A percentile compares a stretch with the other conserved stretches of the same genome.
These are phyloP conservation scores for Chloris gayana DNA, from an alignment of 176 grass and related monocot species.

Conservation along the genomic window DNA sequence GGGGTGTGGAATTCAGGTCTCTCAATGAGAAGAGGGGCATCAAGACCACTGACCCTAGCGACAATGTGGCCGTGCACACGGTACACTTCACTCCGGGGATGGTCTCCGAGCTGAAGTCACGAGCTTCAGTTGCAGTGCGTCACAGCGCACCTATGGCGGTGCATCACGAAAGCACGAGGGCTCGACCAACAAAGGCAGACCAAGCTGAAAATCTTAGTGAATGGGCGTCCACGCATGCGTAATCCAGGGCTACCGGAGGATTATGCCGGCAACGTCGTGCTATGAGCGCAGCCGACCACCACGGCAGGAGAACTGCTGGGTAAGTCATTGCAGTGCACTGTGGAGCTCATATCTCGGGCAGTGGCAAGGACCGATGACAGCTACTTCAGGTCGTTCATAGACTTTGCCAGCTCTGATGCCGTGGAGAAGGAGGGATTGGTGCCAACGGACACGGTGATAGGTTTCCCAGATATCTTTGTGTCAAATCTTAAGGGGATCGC, in stretches of 20 bases:
- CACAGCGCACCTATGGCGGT: constrained; percentile 1
- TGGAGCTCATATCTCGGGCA: too few relatives aligned
- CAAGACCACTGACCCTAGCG: background rate
- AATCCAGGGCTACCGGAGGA: too few relatives aligned
- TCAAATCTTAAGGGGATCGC: background rate
- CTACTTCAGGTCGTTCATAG: background rate
- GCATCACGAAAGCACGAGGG: background rate
- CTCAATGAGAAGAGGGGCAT: too few relatives aligned
- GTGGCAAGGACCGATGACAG: too few relatives aligned
- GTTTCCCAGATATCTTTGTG: too few relatives aligned
- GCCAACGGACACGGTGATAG: background rate
- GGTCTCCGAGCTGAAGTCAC: background rate
- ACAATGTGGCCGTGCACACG: background rate
- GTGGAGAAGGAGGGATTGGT: background rate
- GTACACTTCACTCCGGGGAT: background rate
- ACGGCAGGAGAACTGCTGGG: too few relatives aligned
- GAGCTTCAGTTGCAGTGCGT: background rate
- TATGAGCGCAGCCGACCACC: too few relatives aligned
- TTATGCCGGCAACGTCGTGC: too few relatives aligned
- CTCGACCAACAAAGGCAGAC: background rate
- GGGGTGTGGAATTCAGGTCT: background rate
- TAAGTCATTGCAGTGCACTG: too few relatives aligned
- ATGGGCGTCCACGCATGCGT: too few relatives aligned
- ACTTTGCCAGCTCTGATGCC: background rate
- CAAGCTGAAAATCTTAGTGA: background rate